Evolutionary conservation across 305 asterid species (phyloP), one percentile per base, ranked within the genome.

Genomic region (Fraxinus greggii): DNA sequence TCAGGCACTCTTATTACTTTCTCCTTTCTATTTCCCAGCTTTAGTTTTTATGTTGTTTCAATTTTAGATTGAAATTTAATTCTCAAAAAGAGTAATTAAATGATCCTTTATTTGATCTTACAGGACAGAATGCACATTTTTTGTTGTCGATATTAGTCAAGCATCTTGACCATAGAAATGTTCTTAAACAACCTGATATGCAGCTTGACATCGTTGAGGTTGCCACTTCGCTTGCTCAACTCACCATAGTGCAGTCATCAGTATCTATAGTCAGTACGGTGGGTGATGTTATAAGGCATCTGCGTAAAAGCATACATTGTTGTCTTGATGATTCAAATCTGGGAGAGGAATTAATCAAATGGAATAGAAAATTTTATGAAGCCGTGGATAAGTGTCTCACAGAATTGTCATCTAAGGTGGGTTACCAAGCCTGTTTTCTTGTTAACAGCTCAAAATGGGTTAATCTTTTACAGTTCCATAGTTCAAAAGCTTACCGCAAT

Each of bases 111-210:
- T 79, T 63, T 77, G 73, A 31, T 81, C 70, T 79, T 88, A 82
- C 93, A 97, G 99, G 98, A 81, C 93, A 95, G 85, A 92, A 92
- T 83, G 84, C 92, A 8, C 98, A 95, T 88, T 90, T 93, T 79
- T 90, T 95, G 89, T 87, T 97, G 84, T 91, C 98, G 36, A 92
- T 87, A 83, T 91, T 97, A 88, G 91, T 97, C 81, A 97, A 97
- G 89, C 99, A 97, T 89, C 97, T 97, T 26, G 98, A 97, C 89
- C 98, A 93, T 84, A 97, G 92, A 89, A 95, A 89, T 78, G 94
- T 97, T 84, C 89, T 92, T n/a, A 92, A 92, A 88, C 94, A 92
- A 75, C 99, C 98, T 29, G 91, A 87, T 48, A 95, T 97, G 97
- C 98, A 97, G 93, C 94, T 97, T 69, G 97, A 97, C 87, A 93